Percentiles rank a stretch among this genome's conserved stretches.
Conservation (phyloP, 2,329 filamentous ascomycete species). For the Neonectria coccinea region DNA sequence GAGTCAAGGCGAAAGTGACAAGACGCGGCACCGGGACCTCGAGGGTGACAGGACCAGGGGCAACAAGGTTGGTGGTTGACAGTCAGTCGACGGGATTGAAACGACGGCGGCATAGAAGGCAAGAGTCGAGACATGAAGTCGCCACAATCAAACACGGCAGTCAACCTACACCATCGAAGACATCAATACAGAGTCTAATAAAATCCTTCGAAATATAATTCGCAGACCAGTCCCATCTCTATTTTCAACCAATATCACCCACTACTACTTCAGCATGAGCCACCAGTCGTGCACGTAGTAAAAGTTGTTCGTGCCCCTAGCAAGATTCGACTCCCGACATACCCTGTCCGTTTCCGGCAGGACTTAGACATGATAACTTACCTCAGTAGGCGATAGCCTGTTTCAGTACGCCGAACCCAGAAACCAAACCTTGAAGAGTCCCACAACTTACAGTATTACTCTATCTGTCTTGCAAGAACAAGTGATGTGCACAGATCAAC, state of each 20-base stretch:
- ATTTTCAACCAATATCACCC: no score
- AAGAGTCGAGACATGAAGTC: constrained; percentile 17
- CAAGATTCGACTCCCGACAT: neutral
- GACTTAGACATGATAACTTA: neutral
- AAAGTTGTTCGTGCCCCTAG: no score
- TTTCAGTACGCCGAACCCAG: constrained; percentile 16
- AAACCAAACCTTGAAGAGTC: neutral
- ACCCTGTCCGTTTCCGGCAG: constrained; percentile 15
- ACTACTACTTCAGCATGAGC: no score
- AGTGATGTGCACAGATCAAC: neutral
- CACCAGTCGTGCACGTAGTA: no score
- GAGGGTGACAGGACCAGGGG: constrained; percentile 10
- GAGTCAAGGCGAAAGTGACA: neutral
- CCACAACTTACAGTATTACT: neutral
- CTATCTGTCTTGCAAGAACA: no score
- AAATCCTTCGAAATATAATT: no score
- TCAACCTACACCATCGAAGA: neutral
- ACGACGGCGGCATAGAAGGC: constrained; percentile 13
- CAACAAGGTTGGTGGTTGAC: constrained; percentile 17
- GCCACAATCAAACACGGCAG: neutral
- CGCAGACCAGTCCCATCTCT: no score
- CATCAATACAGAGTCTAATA: no score
- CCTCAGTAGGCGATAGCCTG: constrained; percentile 24
- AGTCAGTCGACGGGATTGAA: constrained; percentile 15
- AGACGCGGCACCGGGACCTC: neutral